Evolutionary conservation across 2,329 filamentous ascomycete genomes (phyloP).

Genomic region (Aspergillus quadricinctus): DNA sequence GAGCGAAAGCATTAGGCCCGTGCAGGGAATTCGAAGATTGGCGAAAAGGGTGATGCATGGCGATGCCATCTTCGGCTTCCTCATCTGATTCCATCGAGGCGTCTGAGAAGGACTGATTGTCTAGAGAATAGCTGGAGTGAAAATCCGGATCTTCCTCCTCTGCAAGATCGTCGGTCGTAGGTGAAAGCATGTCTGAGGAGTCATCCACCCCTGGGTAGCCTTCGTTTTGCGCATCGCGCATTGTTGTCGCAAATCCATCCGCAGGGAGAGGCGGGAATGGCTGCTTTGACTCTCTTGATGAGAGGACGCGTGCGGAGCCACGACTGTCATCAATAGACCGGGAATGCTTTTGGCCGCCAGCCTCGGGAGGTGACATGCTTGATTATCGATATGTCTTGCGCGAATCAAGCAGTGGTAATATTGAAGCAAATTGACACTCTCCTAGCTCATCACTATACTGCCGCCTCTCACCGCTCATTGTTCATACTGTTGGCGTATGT

Average conservation of each 20-base stretch:
- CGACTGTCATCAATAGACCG: slow-evolving; percentile 1
- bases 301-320: slow-evolving; percentile 3
- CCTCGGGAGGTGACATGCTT: slow-evolving; percentile 11
- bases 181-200: slow-evolving; percentile 24
- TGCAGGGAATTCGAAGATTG: slow-evolving; percentile 40
- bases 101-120: slow-evolving; percentile 35
- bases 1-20: slow-evolving; percentile 54
- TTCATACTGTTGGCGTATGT: neutral
- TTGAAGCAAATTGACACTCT: neutral
- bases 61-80: slow-evolving; percentile 24
- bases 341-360: slow-evolving; percentile 2
- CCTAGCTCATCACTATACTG: slow-evolving; percentile 6
- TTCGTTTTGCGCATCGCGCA: slow-evolving; percentile 9
- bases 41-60: slow-evolving; percentile 35
- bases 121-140: slow-evolving; percentile 43
- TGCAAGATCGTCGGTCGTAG: slow-evolving; percentile 25
- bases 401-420: neutral
- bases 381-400: neutral
- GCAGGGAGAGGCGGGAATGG: slow-evolving; percentile 29
- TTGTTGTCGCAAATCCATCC: slow-evolving; percentile 19
- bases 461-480: slow-evolving; percentile 9
- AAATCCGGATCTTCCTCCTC: slow-evolving; percentile 42
- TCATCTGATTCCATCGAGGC: slow-evolving; percentile 32
- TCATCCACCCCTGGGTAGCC: slow-evolving; percentile 24
- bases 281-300: slow-evolving; percentile 28